phyloP scores from a whole-genome alignment of 306 rosid species.

The Cucumis melo region DNA sequence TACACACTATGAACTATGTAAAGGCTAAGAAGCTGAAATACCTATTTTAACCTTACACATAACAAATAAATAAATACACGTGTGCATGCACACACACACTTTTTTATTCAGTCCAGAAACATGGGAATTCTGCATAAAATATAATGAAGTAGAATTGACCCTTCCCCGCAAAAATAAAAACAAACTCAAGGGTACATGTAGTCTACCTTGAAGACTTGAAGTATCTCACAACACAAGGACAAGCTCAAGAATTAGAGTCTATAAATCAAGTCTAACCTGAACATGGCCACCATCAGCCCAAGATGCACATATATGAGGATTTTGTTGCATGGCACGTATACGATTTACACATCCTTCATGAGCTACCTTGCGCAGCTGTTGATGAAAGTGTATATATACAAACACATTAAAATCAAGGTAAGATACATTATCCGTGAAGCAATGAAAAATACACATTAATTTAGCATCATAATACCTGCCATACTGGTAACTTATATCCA shows the following conservation, averaged over 20 bases:
- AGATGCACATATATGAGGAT: conserved; percentile 79
- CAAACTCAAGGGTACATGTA: neutral
- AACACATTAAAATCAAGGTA: neutral
- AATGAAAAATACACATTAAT: neutral
- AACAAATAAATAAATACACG: too few relatives aligned
- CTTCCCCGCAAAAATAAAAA: neutral
- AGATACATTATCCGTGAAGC: neutral
- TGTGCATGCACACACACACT: too few relatives aligned
- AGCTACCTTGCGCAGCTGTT: conserved; percentile 66
- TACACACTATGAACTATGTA: neutral
- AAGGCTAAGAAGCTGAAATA: neutral
- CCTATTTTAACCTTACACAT: neutral
- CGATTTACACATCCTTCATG: conserved; percentile 81
- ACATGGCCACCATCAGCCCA: conserved; percentile 81
- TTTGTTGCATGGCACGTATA: conserved; percentile 82
- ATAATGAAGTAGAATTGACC: neutral
- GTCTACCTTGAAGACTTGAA: neutral
- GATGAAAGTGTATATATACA: conserved; percentile 8
- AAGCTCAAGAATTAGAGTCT: neutral
- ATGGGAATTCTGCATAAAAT: neutral
- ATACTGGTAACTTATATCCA: conserved; percentile 31
- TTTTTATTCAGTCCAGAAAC: neutral
- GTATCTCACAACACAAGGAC: neutral
- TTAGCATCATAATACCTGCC: conserved; percentile 36
- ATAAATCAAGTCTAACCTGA: conserved; percentile 42